Percentiles rank a stretch among this genome's conserved stretches.
phyloP scores from a whole-genome alignment of 768 basidiomycete species.

The Albatrellus ellisii region DNA sequence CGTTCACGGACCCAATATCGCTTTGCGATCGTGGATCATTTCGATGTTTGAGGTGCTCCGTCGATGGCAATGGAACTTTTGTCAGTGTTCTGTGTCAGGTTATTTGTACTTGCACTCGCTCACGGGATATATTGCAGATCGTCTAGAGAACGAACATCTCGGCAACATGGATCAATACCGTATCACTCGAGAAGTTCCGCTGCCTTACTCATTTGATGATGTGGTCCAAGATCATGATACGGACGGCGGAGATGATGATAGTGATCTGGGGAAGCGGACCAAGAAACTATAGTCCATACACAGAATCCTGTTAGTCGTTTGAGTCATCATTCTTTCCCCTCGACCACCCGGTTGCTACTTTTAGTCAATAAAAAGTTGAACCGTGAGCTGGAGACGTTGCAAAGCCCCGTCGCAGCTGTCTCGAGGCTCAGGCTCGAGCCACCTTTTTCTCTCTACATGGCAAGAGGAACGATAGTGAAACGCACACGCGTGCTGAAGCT shows the following conservation, averaged over 20 bases:
- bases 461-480: no score
- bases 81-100: slow-evolving; percentile 28
- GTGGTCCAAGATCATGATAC: slow-evolving; percentile 25
- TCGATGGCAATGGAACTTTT: slow-evolving; percentile 87
- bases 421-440: no score
- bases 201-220: slow-evolving; percentile 58
- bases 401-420: no score
- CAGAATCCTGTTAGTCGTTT: no score
- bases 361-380: no score
- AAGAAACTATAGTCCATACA: neutral
- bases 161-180: slow-evolving; percentile 92
- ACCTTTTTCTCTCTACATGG: no score
- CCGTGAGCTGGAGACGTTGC: no score
- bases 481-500: no score
- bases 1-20: slow-evolving; percentile 28
- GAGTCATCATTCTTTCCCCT: no score
- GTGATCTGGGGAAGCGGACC: neutral
- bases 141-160: slow-evolving; percentile 83
- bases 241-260: slow-evolving; percentile 26
- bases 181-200: slow-evolving; percentile 69
- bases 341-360: no score
- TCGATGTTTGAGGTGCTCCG: slow-evolving; percentile 67
- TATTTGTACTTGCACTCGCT: slow-evolving; percentile 1
- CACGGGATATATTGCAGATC: slow-evolving; percentile 29
- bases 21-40: slow-evolving; percentile 50